phyloP scores from a whole-genome alignment of 768 basidiomycete genomes.

The Steccherinum ochraceum region DNA sequence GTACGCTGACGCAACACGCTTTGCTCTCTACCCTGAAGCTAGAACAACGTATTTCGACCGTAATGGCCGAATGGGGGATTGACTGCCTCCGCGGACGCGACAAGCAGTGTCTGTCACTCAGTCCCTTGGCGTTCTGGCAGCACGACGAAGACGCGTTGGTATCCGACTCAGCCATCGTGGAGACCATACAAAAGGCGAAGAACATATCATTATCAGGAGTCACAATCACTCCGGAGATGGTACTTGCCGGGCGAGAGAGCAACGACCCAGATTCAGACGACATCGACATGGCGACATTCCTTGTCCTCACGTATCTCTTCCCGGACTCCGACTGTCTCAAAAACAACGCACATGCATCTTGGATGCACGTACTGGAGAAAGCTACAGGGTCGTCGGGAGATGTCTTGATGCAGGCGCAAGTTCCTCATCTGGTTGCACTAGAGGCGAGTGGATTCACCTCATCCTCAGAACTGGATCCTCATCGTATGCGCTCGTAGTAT shows the following conservation, averaged over 20 bases:
- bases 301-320: conserved; percentile 82
- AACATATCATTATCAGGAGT: conserved; percentile 61
- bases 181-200: conserved; percentile 45
- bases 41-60: conserved; percentile 48
- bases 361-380: conserved; percentile 51
- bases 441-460: conserved; percentile 28
- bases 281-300: conserved; percentile 60
- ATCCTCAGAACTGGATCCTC: conserved; percentile 9
- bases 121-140: conserved; percentile 72
- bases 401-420: conserved; percentile 33
- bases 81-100: conserved; percentile 49
- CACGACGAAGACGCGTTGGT: conserved; percentile 49
- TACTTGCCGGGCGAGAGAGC: conserved; percentile 62
- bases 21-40: conserved; percentile 60
- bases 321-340: conserved; percentile 66
- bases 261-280: conserved; percentile 45
- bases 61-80: conserved; percentile 32
- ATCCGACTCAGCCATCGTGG: conserved; percentile 50
- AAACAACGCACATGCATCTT: conserved; percentile 53
- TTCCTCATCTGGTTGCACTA: conserved; percentile 38
- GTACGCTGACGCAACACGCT: conserved; percentile 54
- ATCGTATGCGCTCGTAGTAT: conserved; percentile 38
- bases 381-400: conserved; percentile 30
- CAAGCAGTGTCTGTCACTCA: conserved; percentile 61
- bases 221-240: conserved; percentile 65